Percentiles rank a stretch among this genome's conserved stretches.
These are phyloP conservation scores for Barnettozyma sp. DNA, from an alignment of 805 yeast species.

Conservation along the genomic window DNA sequence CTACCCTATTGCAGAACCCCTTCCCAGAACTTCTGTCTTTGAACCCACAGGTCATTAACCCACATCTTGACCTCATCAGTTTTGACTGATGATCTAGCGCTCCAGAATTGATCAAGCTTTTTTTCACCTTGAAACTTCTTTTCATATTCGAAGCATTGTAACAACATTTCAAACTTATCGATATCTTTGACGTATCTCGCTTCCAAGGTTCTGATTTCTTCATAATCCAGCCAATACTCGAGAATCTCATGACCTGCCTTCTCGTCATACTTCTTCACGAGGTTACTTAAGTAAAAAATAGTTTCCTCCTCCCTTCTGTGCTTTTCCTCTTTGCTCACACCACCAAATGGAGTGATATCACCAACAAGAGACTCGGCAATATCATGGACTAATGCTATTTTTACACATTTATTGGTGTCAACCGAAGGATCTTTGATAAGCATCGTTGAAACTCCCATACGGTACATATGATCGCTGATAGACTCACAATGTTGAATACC, in stretches of 20 bases:
- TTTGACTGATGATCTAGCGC: slow-evolving; percentile 55
- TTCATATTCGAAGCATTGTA: slow-evolving; percentile 82
- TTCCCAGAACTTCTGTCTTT: slow-evolving; percentile 39
- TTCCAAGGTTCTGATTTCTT: slow-evolving; percentile 71
- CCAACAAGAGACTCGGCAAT: slow-evolving; percentile 93
- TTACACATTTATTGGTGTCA: slow-evolving; percentile 63
- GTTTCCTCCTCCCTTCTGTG: slow-evolving; percentile 74
- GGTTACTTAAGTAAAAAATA: slow-evolving; percentile 53
- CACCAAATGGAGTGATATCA: slow-evolving; percentile 82
- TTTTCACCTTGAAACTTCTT: slow-evolving; percentile 48
- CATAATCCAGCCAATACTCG: slow-evolving; percentile 84
- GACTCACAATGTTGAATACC: slow-evolving; percentile 41
- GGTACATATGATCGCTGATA: slow-evolving; percentile 92
- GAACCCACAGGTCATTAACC: slow-evolving; percentile 50
- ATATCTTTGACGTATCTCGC: slow-evolving; percentile 90
- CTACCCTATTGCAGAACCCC: too few species aligned
- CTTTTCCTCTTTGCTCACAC: slow-evolving; percentile 70
- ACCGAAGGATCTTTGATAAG: slow-evolving; percentile 46
- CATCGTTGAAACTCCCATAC: slow-evolving; percentile 83
- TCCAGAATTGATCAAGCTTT: slow-evolving; percentile 63
- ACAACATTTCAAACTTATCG: slow-evolving; percentile 82
- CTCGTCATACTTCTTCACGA: slow-evolving; percentile 60
- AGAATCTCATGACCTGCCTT: slow-evolving; percentile 56
- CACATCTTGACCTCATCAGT: slow-evolving; percentile 63
- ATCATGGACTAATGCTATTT: slow-evolving; percentile 87